phyloP scores from a whole-genome alignment of 495 filamentous ascomycete species.

The Beverwykella pulmonaria region DNA sequence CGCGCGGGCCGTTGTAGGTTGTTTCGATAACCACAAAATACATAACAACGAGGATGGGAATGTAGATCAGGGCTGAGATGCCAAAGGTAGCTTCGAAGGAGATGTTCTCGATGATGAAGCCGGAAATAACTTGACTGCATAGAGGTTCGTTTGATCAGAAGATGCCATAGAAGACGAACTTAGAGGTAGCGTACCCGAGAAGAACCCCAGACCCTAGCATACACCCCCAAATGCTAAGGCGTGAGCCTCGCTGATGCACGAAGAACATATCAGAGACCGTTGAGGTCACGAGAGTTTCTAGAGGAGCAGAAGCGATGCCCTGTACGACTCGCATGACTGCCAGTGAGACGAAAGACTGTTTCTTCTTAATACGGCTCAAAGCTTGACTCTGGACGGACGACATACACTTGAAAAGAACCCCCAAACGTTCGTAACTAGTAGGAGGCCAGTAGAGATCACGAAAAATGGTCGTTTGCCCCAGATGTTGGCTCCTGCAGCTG shows the following conservation, averaged over 20 bases:
- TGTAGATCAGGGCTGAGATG: slow-evolving; percentile 43
- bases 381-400: not conserved
- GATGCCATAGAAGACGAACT: not conserved
- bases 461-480: slow-evolving; percentile 49
- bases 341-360: slow-evolving; percentile 42
- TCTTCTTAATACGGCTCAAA: not conserved
- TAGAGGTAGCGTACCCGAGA: slow-evolving; percentile 36
- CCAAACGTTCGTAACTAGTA: slow-evolving; percentile 43
- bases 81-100: slow-evolving; percentile 43
- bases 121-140: slow-evolving; percentile 46
- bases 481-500: slow-evolving; percentile 45
- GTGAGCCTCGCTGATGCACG: slow-evolving; percentile 87
- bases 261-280: slow-evolving; percentile 97
- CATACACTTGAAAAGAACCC: slow-evolving; percentile 39
- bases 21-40: slow-evolving; percentile 47
- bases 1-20: slow-evolving; percentile 40
- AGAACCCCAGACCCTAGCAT: slow-evolving; percentile 76
- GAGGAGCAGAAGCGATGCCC: slow-evolving; percentile 84
- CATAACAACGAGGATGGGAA: slow-evolving; percentile 40
- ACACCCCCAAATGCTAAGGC: slow-evolving; percentile 90
- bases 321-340: slow-evolving; percentile 68
- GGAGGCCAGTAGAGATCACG: slow-evolving; percentile 41
- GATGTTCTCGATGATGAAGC: slow-evolving; percentile 45
- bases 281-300: slow-evolving; percentile 90
- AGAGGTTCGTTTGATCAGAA: not conserved